A percentile compares a stretch with the other conserved stretches of the same genome.
These are phyloP conservation scores for Saccharomycopsis sp. DNA, from an alignment of 805 yeast genomes.

Conservation along the genomic window DNA sequence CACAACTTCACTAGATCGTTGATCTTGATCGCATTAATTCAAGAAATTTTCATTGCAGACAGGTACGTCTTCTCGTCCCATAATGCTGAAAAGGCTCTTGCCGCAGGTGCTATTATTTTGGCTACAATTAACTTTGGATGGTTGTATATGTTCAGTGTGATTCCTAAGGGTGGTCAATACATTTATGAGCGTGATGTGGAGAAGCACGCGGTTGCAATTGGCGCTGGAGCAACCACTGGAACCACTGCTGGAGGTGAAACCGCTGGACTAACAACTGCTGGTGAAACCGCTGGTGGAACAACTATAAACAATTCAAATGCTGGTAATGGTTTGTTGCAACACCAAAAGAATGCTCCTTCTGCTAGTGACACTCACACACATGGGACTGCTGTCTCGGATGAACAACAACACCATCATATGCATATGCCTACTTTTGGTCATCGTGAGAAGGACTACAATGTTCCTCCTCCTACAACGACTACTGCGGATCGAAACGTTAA, in stretches of 20 bases:
- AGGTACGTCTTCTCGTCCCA: neutral
- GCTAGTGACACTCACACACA: no score
- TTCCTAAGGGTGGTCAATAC: neutral
- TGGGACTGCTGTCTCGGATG: no score
- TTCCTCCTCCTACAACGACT: no score
- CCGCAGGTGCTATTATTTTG: constrained; percentile 4
- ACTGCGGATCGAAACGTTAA: no score
- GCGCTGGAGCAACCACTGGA: neutral
- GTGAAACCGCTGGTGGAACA: no score
- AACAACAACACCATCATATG: no score
- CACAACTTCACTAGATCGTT: neutral
- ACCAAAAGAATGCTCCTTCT: no score
- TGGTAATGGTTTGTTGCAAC: no score
- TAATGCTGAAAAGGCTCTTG: neutral
- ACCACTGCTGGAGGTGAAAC: neutral
- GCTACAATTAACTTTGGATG: constrained; percentile 2
- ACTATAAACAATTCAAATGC: no score
- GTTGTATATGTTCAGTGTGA: constrained; percentile 2
- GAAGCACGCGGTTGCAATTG: neutral
- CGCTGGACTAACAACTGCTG: neutral
- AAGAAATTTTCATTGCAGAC: neutral
- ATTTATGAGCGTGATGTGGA: neutral
- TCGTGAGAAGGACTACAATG: no score
- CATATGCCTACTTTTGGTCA: no score
- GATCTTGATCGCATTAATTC: neutral